Percentiles rank a stretch among this genome's conserved stretches.
These are phyloP conservation scores for Backusella circina DNA, from an alignment of 192 early-diverging fungal genomes.

Conservation along the genomic window DNA sequence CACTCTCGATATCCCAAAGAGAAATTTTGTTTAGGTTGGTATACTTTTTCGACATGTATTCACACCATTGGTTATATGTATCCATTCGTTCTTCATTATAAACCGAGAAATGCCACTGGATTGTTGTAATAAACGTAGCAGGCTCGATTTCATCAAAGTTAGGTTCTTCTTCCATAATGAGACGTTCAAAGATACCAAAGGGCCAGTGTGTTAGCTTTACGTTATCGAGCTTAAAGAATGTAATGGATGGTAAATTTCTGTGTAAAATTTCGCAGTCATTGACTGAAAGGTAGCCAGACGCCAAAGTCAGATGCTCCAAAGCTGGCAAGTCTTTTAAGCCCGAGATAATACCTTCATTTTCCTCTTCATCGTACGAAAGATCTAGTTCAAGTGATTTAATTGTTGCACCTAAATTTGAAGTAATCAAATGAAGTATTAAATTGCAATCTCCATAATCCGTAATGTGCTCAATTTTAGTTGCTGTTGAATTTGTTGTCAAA, in stretches of 20 bases:
- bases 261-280: background rate
- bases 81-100: background rate
- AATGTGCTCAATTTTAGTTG: background rate
- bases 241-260: background rate
- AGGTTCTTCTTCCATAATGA: background rate
- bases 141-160: background rate
- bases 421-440: background rate
- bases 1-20: background rate
- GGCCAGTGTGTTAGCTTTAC: background rate
- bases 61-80: background rate
- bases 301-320: background rate
- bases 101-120: background rate
- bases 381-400: background rate
- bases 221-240: background rate
- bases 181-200: background rate
- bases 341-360: background rate
- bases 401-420: background rate
- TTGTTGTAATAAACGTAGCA: background rate
- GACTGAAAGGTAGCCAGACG: background rate
- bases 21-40: background rate
- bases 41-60: background rate
- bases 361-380: background rate
- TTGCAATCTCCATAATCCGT: background rate
- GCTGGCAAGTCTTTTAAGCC: background rate
- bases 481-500: background rate